Conservation (phyloP, 1,284 basidiomycete species). For the Termitomyces sp. region DNA sequence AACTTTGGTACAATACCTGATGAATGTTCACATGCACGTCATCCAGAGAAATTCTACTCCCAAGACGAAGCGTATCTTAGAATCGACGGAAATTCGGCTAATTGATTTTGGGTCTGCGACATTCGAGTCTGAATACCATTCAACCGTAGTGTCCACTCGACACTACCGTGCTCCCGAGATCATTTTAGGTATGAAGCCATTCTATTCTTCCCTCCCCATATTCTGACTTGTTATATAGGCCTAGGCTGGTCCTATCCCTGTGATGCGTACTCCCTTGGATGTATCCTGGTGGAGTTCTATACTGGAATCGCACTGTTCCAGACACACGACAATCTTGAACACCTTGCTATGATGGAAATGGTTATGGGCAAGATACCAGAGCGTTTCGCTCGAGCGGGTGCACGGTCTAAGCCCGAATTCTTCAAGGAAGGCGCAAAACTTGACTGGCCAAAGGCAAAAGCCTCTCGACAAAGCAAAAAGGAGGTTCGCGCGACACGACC, state of each 20-base stretch:
- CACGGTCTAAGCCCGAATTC: constrained; percentile 83
- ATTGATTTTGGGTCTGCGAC: constrained; percentile 99
- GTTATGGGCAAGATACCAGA: constrained; percentile 97
- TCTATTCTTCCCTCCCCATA: neutral
- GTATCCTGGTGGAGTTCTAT: constrained; percentile 98
- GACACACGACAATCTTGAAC: constrained; percentile 98
- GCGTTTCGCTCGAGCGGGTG: constrained; percentile 69
- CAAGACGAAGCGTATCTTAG: constrained; percentile 70
- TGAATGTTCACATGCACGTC: constrained; percentile 1
- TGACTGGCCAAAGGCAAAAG: constrained; percentile 88
- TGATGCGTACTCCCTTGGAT: constrained; percentile 97
- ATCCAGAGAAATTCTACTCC: constrained; percentile 55
- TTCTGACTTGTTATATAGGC: constrained; percentile 43
- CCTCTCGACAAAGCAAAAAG: constrained; percentile 86
- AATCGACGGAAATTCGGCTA: constrained; percentile 88
- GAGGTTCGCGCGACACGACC: constrained; percentile 87
- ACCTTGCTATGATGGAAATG: constrained; percentile 99
- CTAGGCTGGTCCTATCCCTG: constrained; percentile 98
- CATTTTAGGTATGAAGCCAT: constrained; percentile 72
- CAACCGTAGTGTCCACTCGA: constrained; percentile 93
- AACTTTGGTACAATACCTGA: neutral
- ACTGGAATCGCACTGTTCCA: constrained; percentile 98
- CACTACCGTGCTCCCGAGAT: constrained; percentile 99
- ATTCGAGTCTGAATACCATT: constrained; percentile 98
- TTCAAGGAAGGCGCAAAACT: constrained; percentile 83